These are phyloP conservation scores for Sphagnum fallax DNA, from an alignment of 228 moss, liverwort and hornwort species.

Conservation along the genomic window DNA sequence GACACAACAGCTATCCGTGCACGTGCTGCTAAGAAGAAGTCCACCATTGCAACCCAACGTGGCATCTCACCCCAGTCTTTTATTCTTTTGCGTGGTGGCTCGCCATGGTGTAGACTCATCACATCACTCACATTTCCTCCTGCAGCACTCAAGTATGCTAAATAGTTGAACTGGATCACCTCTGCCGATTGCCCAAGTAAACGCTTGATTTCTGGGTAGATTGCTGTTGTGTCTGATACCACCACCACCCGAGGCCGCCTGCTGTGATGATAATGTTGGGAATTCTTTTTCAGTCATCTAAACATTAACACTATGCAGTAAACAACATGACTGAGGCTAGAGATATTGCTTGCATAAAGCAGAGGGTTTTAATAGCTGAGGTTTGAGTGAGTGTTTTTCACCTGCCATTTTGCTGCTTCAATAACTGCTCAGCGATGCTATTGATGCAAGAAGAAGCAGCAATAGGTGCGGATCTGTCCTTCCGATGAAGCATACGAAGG, in stretches of 20 bases:
- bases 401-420: conserved; percentile 12
- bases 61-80: conserved; percentile 76
- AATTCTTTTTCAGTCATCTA: neutral
- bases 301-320: neutral
- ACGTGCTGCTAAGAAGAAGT: conserved; percentile 72
- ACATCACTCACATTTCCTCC: conserved; percentile 22
- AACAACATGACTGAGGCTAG: neutral
- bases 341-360: no score
- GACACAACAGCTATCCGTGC: conserved; percentile 58
- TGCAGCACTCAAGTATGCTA: conserved; percentile 21
- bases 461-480: conserved; percentile 17
- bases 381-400: neutral
- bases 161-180: conserved; percentile 48
- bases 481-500: conserved; percentile 65
- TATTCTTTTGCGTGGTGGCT: conserved; percentile 38
- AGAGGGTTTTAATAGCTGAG: no score
- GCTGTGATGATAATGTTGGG: neutral
- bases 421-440: conserved; percentile 5
- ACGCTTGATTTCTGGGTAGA: conserved; percentile 16
- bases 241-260: conserved; percentile 50
- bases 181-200: conserved; percentile 30
- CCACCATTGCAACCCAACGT: conserved; percentile 82
- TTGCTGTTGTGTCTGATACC: conserved; percentile 60
- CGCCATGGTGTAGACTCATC: conserved; percentile 21
- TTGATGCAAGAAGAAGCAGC: conserved; percentile 40